phyloP scores from a whole-genome alignment of 169 alveolate species.

The Eimeria praecox region DNA sequence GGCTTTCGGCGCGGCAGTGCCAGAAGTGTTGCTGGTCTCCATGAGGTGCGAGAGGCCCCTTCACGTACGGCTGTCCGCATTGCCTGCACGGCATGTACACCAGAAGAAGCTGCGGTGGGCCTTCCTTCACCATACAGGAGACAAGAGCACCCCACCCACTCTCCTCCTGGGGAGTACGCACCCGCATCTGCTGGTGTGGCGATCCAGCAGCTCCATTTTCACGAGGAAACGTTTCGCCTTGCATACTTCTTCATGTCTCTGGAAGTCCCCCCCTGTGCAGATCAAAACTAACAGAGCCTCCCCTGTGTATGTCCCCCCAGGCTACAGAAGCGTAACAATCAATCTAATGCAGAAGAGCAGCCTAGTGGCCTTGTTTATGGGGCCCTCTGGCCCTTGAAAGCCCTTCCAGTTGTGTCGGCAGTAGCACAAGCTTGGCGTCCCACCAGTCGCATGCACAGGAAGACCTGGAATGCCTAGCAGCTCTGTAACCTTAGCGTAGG shows the following conservation, averaged over 20 bases:
- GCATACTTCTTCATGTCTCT: constrained; percentile 51
- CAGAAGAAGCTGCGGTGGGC: neutral
- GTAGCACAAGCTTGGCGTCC: neutral
- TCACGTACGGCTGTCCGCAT: constrained; percentile 28
- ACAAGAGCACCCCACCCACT: neutral
- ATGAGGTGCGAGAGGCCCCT: constrained; percentile 66
- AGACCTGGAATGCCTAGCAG: constrained; percentile 33
- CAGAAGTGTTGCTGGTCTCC: constrained; percentile 46
- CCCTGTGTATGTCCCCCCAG: neutral
- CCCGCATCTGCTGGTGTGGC: constrained; percentile 43
- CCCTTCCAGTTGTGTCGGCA: neutral
- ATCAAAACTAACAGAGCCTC: neutral
- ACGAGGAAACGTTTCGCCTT: constrained; percentile 20
- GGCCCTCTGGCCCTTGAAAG: neutral
- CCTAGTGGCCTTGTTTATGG: neutral
- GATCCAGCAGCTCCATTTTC: constrained; percentile 24
- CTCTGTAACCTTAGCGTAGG: constrained; percentile 44
- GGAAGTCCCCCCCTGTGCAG: constrained; percentile 25
- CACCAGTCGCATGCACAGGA: constrained; percentile 35
- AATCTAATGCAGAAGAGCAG: neutral
- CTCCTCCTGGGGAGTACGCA: neutral
- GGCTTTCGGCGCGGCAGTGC: constrained; percentile 67
- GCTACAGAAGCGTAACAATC: neutral
- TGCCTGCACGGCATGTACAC: neutral
- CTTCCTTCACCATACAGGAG: neutral